Evolutionary conservation across 768 basidiomycete genomes (phyloP).

Genomic region (Boletales sp.): DNA sequence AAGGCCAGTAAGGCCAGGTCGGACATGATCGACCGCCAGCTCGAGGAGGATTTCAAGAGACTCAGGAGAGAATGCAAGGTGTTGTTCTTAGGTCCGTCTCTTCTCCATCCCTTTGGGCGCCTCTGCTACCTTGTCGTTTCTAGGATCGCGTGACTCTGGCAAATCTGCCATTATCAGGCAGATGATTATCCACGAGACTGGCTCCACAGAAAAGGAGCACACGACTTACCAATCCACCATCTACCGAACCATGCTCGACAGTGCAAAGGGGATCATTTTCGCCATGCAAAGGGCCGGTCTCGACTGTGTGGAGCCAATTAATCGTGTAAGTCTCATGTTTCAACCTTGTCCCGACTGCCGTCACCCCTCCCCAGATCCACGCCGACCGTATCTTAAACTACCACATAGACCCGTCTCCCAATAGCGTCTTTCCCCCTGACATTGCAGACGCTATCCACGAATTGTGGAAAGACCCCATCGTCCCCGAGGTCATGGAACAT

Average conservation of each 20-base stretch:
- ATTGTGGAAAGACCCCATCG: slow-evolving; percentile 68
- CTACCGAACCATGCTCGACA: slow-evolving; percentile 85
- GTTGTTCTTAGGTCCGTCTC: slow-evolving; percentile 72
- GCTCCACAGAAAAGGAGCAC: slow-evolving; percentile 77
- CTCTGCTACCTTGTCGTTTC: slow-evolving; percentile 1
- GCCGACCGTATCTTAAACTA: slow-evolving; percentile 64
- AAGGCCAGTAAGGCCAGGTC: slow-evolving; percentile 58
- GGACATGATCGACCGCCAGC: slow-evolving; percentile 74
- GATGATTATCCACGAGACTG: slow-evolving; percentile 94
- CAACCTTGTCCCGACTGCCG: too few species aligned
- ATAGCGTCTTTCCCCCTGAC: slow-evolving; percentile 52
- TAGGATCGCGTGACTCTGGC: slow-evolving; percentile 92
- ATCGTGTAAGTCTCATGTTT: slow-evolving; percentile 39
- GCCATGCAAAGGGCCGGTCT: slow-evolving; percentile 85
- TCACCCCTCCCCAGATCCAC: slow-evolving; percentile 31
- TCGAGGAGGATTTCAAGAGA: slow-evolving; percentile 81
- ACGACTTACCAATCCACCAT: slow-evolving; percentile 73
- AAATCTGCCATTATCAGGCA: slow-evolving; percentile 97
- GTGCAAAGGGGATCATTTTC: slow-evolving; percentile 78
- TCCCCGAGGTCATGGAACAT: slow-evolving; percentile 49
- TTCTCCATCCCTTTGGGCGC: slow-evolving; percentile 2
- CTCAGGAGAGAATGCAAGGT: slow-evolving; percentile 92
- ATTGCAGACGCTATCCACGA: slow-evolving; percentile 67
- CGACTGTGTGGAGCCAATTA: slow-evolving; percentile 65
- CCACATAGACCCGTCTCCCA: slow-evolving; percentile 37